Percentiles rank a stretch among this genome's conserved stretches.
phyloP scores from a whole-genome alignment of 2,329 filamentous ascomycete species.

The Penicillium occitanis region DNA sequence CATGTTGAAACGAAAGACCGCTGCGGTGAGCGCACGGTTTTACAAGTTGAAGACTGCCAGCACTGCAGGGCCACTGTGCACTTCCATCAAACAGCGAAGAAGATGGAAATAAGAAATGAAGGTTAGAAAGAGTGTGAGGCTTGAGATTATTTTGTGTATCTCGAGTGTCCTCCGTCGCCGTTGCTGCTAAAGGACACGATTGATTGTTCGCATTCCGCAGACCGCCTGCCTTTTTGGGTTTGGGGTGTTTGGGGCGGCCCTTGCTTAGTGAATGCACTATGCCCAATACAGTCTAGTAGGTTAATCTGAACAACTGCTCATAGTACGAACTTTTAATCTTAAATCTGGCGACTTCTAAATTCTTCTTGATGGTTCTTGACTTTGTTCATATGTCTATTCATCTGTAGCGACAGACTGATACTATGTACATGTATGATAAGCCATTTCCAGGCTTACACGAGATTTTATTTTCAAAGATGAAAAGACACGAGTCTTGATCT shows the following conservation, averaged over 20 bases:
- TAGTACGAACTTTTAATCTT: background rate
- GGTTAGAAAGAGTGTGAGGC: background rate
- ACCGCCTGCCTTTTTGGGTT: conserved; percentile 17
- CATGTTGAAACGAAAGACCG: conserved; percentile 38
- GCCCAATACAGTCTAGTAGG: background rate
- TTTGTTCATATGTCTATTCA: background rate
- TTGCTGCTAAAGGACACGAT: conserved; percentile 22
- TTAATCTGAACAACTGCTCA: background rate
- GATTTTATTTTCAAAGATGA: background rate
- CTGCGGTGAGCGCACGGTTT: conserved; percentile 17
- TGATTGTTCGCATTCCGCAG: conserved; percentile 20
- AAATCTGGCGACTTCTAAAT: background rate
- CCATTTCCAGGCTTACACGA: conserved; percentile 1
- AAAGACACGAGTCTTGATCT: background rate
- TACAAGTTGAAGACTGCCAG: conserved; percentile 21
- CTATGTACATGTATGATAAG: conserved; percentile 8
- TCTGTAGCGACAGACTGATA: conserved; percentile 1
- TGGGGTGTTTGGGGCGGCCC: background rate
- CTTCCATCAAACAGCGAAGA: conserved; percentile 13
- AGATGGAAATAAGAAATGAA: background rate
- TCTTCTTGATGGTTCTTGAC: background rate
- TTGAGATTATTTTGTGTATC: background rate
- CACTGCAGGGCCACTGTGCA: conserved; percentile 23
- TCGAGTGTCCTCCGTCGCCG: conserved; percentile 2
- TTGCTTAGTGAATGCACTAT: background rate